Percentiles rank a stretch among this genome's conserved stretches.
Conservation (phyloP, 2,329 filamentous ascomycete species). For the Aspergillus arachidicola region DNA sequence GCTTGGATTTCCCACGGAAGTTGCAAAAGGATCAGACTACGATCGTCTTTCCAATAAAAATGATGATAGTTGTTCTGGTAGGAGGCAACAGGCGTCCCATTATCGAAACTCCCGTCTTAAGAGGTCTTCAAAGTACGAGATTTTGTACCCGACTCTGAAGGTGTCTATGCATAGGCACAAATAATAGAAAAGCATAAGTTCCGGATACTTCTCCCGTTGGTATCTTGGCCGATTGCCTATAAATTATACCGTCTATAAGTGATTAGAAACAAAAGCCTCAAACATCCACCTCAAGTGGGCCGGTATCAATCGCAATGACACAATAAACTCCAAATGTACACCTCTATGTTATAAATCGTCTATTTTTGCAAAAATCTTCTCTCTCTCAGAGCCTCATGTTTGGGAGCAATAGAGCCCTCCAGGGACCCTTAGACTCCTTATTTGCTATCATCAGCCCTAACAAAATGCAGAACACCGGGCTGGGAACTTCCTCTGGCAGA, state of each 20-base stretch:
- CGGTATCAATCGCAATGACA: not conserved
- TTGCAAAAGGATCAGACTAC: not conserved
- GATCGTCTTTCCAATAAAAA: too few relatives aligned
- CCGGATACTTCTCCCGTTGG: not conserved
- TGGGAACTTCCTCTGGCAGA: constrained; percentile 29
- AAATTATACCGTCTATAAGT: not conserved
- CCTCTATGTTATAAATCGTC: not conserved
- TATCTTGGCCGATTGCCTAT: not conserved
- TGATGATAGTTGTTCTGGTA: too few relatives aligned
- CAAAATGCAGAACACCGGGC: constrained; percentile 25
- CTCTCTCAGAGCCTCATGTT: not conserved
- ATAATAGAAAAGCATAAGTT: not conserved
- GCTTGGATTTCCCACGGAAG: not conserved
- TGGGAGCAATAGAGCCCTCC: not conserved
- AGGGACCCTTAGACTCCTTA: not conserved
- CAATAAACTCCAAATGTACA: not conserved
- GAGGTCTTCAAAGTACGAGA: too few relatives aligned
- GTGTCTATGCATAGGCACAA: too few relatives aligned
- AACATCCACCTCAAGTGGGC: not conserved
- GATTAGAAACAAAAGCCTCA: not conserved
- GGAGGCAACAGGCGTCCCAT: too few relatives aligned
- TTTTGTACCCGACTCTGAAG: too few relatives aligned
- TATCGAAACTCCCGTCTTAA: too few relatives aligned
- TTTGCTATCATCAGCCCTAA: constrained; percentile 15
- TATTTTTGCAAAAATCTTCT: not conserved